Evolutionary conservation across 805 yeast species (phyloP).

Genomic region (Candida maris): DNA sequence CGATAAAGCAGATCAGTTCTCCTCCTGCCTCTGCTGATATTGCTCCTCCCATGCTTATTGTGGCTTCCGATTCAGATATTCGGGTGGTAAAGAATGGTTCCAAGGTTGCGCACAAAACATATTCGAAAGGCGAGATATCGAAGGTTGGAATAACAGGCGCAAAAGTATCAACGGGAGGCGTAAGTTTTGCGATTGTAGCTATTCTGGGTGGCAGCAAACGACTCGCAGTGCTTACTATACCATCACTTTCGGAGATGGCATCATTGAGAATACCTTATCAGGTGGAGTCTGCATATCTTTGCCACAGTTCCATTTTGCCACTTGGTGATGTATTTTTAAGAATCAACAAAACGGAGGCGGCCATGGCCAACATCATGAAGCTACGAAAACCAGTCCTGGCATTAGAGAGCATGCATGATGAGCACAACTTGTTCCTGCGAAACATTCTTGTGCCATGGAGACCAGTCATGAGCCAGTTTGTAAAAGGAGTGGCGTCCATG

Average conservation of each 20-base stretch:
- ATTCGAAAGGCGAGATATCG: conserved; percentile 47
- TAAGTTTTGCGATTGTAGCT: conserved; percentile 28
- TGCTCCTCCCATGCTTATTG: conserved; percentile 59
- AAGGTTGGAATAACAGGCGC: conserved; percentile 50
- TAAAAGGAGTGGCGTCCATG: conserved; percentile 68
- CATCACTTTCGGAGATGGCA: conserved; percentile 58
- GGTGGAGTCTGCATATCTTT: conserved; percentile 37
- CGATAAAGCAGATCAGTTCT: conserved; percentile 49
- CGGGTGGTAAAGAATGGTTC: conserved; percentile 59
- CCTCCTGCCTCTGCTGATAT: conserved; percentile 41
- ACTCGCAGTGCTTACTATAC: conserved; percentile 43
- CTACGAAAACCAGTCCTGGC: conserved; percentile 32
- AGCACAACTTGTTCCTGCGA: conserved; percentile 67
- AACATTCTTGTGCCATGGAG: conserved; percentile 68
- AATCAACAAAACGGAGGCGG: conserved; percentile 51
- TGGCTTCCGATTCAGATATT: conserved; percentile 55
- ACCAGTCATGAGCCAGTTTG: conserved; percentile 83
- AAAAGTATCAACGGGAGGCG: conserved; percentile 17
- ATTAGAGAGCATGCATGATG: conserved; percentile 23
- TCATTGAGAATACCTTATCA: conserved; percentile 43
- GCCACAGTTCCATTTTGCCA: conserved; percentile 41
- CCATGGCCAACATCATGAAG: conserved; percentile 48
- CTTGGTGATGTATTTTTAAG: conserved; percentile 55
- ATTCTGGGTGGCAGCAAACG: conserved; percentile 27
- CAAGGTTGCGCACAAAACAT: conserved; percentile 60